Base-by-base conservation (phyloP, 768 basidiomycete genomes). In the Xanthoconium purpureum region DNA sequence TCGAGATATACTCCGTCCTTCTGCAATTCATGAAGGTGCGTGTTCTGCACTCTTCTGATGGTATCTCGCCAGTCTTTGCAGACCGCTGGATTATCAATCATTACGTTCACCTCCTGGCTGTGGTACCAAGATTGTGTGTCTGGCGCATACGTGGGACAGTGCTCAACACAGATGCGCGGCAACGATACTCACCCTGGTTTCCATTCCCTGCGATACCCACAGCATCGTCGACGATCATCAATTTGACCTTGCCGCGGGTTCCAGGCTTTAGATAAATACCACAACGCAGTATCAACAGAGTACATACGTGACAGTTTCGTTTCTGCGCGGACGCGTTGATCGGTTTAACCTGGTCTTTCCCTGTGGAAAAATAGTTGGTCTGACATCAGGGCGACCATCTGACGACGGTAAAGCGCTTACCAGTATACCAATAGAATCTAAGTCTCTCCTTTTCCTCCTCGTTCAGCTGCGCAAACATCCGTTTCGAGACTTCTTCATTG, bases 101-200 rank as follows among this genome's bases (percentile, higher is more conserved):
- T 79, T 55, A 85, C 71, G 66, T 89, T 88, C 61, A 83, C 76
- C 62, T 89, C 88, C 57, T 85, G 83, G 42, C 81, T 83, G 68
- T 89, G 88, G 73, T 78, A 87, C 85, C 86, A 88, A 6, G 79
- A 81, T 63, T 88, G 87, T 8, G 83, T 80, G 56, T 85, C 84
- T 78, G 63, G 14, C 9, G 33, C 24, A 24, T 24, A 24, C 24
- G 37, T 40, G 32, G 69, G 44, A 57, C 50, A 28, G 24, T 44
- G 45, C 20, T 24, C 20, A 20, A 40, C 14, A 48, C n/a, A 36
- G 49, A 17, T 29, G 8, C 17, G 20, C 39, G 11, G 14, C 30
- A 5, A 46, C 13, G 24, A 36, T 33, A 61, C 68, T 50, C 54
- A 77, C 79, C 81, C 66, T 87, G 85, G 68, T 88, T 88, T 28